Evolutionary conservation across 1,284 basidiomycete genomes (phyloP).

Genomic region (Athelia psychrophila): DNA sequence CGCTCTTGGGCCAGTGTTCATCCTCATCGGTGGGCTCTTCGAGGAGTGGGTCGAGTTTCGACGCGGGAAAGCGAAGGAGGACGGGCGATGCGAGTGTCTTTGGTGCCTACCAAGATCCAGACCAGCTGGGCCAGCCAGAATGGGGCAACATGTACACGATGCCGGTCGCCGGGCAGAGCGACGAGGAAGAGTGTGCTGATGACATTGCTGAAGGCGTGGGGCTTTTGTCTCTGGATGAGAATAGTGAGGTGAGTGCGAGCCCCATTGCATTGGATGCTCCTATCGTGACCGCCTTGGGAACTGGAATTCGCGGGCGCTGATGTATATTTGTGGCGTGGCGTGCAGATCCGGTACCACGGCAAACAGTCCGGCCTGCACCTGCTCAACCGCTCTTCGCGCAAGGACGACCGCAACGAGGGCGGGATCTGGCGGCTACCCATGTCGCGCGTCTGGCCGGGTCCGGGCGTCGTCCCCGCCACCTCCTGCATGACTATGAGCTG

Average conservation of each 20-base stretch:
- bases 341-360: conserved; percentile 73
- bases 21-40: conserved; percentile 12
- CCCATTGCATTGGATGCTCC: too few relatives aligned
- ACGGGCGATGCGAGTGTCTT: conserved; percentile 28
- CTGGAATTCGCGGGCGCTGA: neutral
- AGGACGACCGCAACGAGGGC: conserved; percentile 66
- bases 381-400: conserved; percentile 60
- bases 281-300: too few relatives aligned
- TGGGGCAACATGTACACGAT: conserved; percentile 59
- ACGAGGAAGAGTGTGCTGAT: neutral
- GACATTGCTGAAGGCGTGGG: neutral
- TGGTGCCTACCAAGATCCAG: too few relatives aligned
- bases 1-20: conserved; percentile 40
- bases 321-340: conserved; percentile 1
- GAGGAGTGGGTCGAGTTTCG: conserved; percentile 10
- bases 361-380: conserved; percentile 76
- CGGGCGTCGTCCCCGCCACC: too few relatives aligned
- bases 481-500: too few relatives aligned
- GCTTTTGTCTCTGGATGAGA: neutral
- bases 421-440: conserved; percentile 81
- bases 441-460: conserved; percentile 74
- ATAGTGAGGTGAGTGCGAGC: conserved; percentile 1
- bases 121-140: conserved; percentile 29
- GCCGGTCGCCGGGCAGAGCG: conserved; percentile 24
- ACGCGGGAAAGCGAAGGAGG: conserved; percentile 34